Evolutionary conservation across 2,329 filamentous ascomycete species (phyloP).

Genomic region (Cyphellophora attinorum): DNA sequence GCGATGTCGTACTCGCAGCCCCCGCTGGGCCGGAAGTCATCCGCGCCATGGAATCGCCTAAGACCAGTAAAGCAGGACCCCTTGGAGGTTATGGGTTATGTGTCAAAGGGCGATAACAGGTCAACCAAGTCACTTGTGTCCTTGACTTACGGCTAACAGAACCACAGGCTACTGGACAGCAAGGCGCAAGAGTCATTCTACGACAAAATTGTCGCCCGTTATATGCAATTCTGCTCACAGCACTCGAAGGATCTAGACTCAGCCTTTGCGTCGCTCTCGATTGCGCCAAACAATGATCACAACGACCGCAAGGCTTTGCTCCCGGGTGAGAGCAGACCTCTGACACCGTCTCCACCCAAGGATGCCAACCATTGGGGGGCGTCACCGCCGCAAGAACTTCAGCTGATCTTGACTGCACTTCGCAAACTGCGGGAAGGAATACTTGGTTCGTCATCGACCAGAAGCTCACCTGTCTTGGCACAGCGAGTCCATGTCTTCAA

Average conservation of each 20-base stretch:
- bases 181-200: slow-evolving; percentile 80
- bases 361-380: slow-evolving; percentile 2
- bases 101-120: slow-evolving; percentile 85
- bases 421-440: slow-evolving; percentile 88
- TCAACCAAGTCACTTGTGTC: slow-evolving; percentile 28
- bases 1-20: slow-evolving; percentile 6
- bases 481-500: slow-evolving; percentile 88
- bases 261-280: slow-evolving; percentile 59
- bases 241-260: slow-evolving; percentile 63
- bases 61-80: slow-evolving; percentile 67
- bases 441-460: slow-evolving; percentile 58
- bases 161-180: slow-evolving; percentile 55
- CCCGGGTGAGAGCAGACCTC: slow-evolving; percentile 22
- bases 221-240: slow-evolving; percentile 78
- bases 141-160: slow-evolving; percentile 21
- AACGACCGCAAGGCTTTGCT: slow-evolving; percentile 30
- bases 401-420: slow-evolving; percentile 69
- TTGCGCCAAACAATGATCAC: slow-evolving; percentile 22
- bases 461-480: slow-evolving; percentile 64
- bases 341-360: slow-evolving; percentile 9
- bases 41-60: slow-evolving; percentile 52
- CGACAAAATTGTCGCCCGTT: slow-evolving; percentile 75
- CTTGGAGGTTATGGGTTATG: slow-evolving; percentile 71
- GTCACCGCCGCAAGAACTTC: slow-evolving; percentile 51
- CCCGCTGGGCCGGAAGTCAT: slow-evolving; percentile 13